Conservation (phyloP, 257 asterid species). For the Scutellaria baicalensis region DNA sequence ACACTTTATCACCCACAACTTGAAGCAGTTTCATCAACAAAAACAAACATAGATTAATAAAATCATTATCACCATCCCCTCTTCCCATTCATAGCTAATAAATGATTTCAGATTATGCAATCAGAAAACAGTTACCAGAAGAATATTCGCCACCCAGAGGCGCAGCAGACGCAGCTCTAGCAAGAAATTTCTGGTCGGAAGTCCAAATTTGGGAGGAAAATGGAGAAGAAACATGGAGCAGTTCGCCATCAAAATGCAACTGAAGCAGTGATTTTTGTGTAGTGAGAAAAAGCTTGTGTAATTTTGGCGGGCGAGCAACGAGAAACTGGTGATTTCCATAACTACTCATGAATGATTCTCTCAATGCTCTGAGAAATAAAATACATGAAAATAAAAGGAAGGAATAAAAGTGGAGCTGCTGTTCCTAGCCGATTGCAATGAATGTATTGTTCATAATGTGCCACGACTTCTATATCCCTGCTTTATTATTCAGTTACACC, state of each 20-base stretch:
- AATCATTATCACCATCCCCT: neutral
- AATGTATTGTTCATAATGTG: too few species aligned
- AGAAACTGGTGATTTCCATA: slow-evolving; percentile 17
- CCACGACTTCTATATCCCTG: too few species aligned
- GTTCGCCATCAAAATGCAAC: neutral
- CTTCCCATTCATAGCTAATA: neutral
- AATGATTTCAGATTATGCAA: neutral
- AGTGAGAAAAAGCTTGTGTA: slow-evolving; percentile 11
- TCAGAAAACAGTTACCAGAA: slow-evolving; percentile 32
- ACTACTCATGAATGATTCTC: slow-evolving; percentile 13
- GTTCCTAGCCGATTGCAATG: too few species aligned
- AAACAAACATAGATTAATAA: neutral
- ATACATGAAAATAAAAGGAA: too few species aligned
- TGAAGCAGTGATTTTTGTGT: neutral
- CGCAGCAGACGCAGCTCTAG: slow-evolving; percentile 41
- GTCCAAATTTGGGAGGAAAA: neutral
- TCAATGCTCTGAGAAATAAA: too few species aligned
- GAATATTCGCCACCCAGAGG: slow-evolving; percentile 44
- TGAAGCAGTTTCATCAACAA: neutral
- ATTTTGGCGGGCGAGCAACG: slow-evolving; percentile 10
- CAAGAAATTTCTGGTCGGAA: slow-evolving; percentile 5
- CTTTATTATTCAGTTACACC: too few species aligned
- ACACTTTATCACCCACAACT: neutral
- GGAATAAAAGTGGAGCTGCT: too few species aligned
- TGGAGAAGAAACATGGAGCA: neutral